Base-by-base conservation (phyloP, 1,139 yeast species). In the Magnusiomyces ingens region DNA sequence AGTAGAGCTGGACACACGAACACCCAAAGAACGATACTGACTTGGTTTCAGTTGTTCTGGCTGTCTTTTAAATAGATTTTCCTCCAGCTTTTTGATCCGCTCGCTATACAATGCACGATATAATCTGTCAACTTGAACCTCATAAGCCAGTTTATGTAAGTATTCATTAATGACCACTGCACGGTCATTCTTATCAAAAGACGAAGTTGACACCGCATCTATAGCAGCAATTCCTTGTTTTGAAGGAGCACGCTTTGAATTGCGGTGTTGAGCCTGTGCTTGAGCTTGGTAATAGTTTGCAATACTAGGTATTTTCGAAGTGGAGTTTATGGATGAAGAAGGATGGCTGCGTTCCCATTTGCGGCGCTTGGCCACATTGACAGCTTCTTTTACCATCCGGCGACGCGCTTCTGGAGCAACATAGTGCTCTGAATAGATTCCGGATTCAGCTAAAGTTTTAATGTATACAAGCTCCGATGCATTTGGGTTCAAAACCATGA, bases 71-170 rank as follows among this genome's bases (percentile, higher is more conserved):
- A 32, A 36, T 12, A 48, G 45, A 21, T 55, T 55, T 18, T 29
- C 32, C 21, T 55, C 48, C 2, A 35, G 26, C 26, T 45, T 45
- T 35, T 45, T 55, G 29, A 52, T 52, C 8, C 55, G 44, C 21
- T 55, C 55, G 3, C 55, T 45, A 29, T 55, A 55, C 29, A 55
- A 44, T 2, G 78, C 79, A 55, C 72, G 71, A 64, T 77, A 82
- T 10, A 84, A 76, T 49, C 90, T 68, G 29, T 77, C 79, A n/a
- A 82, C 77, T 65, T 84, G 90, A 17, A 83, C 80, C 56, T 78
- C 75, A 52, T 79, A 75, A 13, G 86, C 85, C 48, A 83, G 60
- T 49, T 70, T 73, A 17, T 70, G 71, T 22, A 83, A 68, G 62
- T 80, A 84, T 17, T 65, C 67, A 45, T 70, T 58, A 11, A 84